Evolutionary conservation across 2,329 filamentous ascomycete genomes (phyloP).

Genomic region (Colletotrichum sp.): DNA sequence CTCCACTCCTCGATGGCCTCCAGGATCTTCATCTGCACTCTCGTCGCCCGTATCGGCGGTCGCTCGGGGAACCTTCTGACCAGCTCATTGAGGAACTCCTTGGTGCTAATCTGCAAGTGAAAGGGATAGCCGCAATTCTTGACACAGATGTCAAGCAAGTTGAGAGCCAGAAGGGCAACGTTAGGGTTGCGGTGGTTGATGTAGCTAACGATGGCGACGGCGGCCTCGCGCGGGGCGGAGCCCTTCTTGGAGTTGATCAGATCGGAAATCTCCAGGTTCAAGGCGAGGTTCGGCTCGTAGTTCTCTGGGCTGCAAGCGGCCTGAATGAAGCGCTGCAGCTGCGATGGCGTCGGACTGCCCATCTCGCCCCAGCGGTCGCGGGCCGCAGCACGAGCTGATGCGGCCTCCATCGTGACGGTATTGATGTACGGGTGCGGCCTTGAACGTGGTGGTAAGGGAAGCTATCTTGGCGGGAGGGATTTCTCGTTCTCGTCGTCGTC

Average conservation of each 20-base stretch:
- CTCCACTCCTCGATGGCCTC: conserved; percentile 99
- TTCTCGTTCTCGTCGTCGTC: conserved; percentile 6
- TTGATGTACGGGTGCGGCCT: conserved; percentile 24
- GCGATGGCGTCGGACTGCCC: conserved; percentile 78
- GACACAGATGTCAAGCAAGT: conserved; percentile 96
- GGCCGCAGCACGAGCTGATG: conserved; percentile 92
- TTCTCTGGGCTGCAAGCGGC: conserved; percentile 97
- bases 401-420: conserved; percentile 76
- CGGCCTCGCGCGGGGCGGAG: conserved; percentile 91
- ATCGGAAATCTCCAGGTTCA: conserved; percentile 96
- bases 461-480: conserved; percentile 18
- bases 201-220: conserved; percentile 88
- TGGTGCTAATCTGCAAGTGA: conserved; percentile 97
- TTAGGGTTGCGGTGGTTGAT: conserved; percentile 98
- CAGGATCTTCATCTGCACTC: conserved; percentile 90
- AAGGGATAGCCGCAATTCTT: conserved; percentile 99
- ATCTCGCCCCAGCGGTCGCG: conserved; percentile 91
- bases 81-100: conserved; percentile 98
- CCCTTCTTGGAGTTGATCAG: conserved; percentile 98
- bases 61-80: conserved; percentile 95
- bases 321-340: conserved; percentile 93
- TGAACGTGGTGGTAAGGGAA: conserved; percentile 11
- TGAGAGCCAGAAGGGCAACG: conserved; percentile 86
- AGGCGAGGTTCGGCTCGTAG: conserved; percentile 94
- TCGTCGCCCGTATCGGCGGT: conserved; percentile 82